Percentiles rank a stretch among this genome's conserved stretches.
phyloP scores from a whole-genome alignment of 805 yeast genomes.

The Zygosaccharomyces bisporus region DNA sequence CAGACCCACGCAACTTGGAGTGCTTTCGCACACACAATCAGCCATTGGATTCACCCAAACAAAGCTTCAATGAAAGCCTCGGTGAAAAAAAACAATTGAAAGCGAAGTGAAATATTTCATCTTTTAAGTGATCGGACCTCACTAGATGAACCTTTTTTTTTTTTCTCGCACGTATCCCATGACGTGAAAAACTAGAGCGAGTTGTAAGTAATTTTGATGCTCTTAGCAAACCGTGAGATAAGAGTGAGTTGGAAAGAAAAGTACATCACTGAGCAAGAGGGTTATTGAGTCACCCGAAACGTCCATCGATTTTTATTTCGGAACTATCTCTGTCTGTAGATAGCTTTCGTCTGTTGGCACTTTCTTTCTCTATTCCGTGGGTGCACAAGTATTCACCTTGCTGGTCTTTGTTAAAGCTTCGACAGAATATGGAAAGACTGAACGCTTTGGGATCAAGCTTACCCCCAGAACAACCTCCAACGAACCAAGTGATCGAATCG shows the following conservation, averaged over 20 bases:
- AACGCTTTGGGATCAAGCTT: conserved; percentile 25
- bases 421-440: conserved; percentile 25
- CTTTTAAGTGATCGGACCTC: background rate
- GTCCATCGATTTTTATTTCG: background rate
- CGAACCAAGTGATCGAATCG: conserved; percentile 26
- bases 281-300: background rate
- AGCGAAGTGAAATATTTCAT: background rate
- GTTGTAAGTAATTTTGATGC: background rate
- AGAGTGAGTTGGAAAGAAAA: background rate
- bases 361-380: background rate
- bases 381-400: background rate
- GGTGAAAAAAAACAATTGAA: background rate
- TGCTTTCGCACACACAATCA: conserved; percentile 7
- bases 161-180: background rate
- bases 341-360: background rate
- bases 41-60: conserved; percentile 1
- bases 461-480: conserved; percentile 34
- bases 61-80: too few relatives aligned
- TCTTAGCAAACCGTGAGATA: background rate
- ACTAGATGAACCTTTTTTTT: background rate
- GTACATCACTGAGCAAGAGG: background rate
- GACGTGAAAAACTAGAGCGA: background rate
- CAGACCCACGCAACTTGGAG: conserved; percentile 4
- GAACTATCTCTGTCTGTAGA: background rate
- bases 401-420: background rate